Evolutionary conservation across 768 basidiomycete species (phyloP), one percentile per base, ranked within the genome.

Genomic region (Phlegmacium glaucopus): DNA sequence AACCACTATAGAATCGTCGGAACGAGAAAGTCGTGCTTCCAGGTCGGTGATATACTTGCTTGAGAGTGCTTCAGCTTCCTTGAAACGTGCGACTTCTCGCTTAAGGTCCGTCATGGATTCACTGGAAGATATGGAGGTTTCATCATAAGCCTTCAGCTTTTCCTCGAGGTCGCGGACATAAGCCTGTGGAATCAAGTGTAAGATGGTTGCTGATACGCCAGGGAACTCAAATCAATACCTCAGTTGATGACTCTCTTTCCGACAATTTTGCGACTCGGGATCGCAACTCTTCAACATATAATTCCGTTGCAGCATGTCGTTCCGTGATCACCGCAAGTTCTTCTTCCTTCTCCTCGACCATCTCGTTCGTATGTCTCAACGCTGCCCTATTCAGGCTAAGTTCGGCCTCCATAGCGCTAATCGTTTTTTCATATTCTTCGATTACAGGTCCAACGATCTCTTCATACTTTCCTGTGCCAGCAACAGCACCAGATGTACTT

Each of bases 341-440:
- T 3, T 85, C 84, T 61, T 94, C 92, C 65, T 92, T 94, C 68
- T 96, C 94, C 53, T 90, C 87, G 38, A 91, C 85, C 67, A 96
- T 75, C 57, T 94, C 91, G 63, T 96, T 95, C 44, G 95, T 92
- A 58, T 93, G 86, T 42, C 88, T 72, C 62, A 96, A 70, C 15
- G 94, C 91, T 1, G 90, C 91, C 42, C 87, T 78, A 56, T 93
- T 93, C 46, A 94, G 73, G 54, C 79, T 89, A 44, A 96, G 75
- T 66, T 95, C 93, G 0, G 89, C 90, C 66, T 99, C 96, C 78
- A 99, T 87, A 2, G 92, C 87, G 35, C 83, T 79, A 54, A 98
- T 95, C 1, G 93, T 92, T 75, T 95, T 93, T 74, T 99, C 95
- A 67, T 99, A 99, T 69, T 97, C 94, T 68, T 96, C 90, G 43